A percentile compares a stretch with the other conserved stretches of the same genome.
Evolutionary conservation across 2,329 filamentous ascomycete species (phyloP).

Genomic region (Cephalotrichum gorgonifer): DNA sequence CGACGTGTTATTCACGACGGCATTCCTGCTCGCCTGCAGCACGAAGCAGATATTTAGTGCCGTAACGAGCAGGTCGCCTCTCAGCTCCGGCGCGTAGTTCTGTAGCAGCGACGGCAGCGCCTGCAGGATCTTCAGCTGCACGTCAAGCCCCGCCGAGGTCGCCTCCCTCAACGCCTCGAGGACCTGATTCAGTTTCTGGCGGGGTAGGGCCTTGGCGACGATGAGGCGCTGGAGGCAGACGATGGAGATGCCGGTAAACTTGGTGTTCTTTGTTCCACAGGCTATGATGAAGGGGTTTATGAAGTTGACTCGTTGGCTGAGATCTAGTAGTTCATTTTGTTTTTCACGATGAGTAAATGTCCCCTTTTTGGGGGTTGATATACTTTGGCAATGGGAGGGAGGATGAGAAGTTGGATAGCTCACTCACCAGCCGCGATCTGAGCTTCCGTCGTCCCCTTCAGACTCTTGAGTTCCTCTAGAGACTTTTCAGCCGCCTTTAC

Average conservation of each 20-base stretch:
- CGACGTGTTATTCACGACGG: conserved; percentile 89
- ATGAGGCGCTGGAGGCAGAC: conserved; percentile 84
- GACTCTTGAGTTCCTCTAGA: conserved; percentile 72
- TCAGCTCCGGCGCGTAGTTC: conserved; percentile 75
- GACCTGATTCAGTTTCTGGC: conserved; percentile 71
- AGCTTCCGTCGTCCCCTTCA: conserved; percentile 65
- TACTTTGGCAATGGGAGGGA: conserved; percentile 3
- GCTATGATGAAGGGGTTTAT: conserved; percentile 90
- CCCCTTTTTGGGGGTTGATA: neutral
- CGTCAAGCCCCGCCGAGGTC: conserved; percentile 69
- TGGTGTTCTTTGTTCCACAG: conserved; percentile 80
- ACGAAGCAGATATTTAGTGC: conserved; percentile 86
- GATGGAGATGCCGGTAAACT: conserved; percentile 79
- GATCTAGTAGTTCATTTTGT: conserved; percentile 60
- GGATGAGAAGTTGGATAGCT: conserved; percentile 8
- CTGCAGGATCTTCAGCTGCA: conserved; percentile 92
- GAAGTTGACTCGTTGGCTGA: conserved; percentile 72
- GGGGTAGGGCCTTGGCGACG: conserved; percentile 68
- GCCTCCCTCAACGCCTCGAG: conserved; percentile 82
- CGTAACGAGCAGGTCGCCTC: conserved; percentile 70
- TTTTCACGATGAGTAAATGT: no score
- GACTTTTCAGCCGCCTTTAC: conserved; percentile 82
- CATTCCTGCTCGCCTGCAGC: conserved; percentile 82
- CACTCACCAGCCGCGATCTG: conserved; percentile 67
- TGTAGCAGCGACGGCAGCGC: conserved; percentile 81